Base-by-base conservation (phyloP, 805 yeast species). In the Metschnikowia noctiluminum region DNA sequence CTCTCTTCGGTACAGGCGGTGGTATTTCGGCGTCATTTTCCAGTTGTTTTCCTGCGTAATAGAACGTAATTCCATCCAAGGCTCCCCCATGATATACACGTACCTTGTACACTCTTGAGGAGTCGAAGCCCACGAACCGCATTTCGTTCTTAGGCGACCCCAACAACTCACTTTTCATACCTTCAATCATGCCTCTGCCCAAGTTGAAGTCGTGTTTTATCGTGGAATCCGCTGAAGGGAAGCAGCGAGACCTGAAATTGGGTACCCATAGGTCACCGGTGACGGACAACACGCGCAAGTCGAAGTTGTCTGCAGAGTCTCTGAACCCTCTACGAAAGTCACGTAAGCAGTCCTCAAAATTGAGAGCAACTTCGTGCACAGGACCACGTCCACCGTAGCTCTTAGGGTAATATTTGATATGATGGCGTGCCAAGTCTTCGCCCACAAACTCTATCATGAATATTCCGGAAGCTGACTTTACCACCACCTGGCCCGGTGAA, bases 31-130 rank as follows among this genome's bases (percentile, higher is more conserved):
- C 13, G 8, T n/a, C 31, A 9, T 16, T 26, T 11, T 35, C 55
- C 2, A 16, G 10, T 35, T 28, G 27, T 3, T 39, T 48, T 12
- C 45, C 26, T 0, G 37, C 28, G 11, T 37, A 59, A 53, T 70
- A 71, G 55, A 90, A 75, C 48, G 82, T 80, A 13, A 92, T 58
- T 6, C 98, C 98, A 66, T 91, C 96, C 16, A 94, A 65, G 0
- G 96, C 95, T 21, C 68, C 63, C 2, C 96, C 97, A 55, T 84
- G 81, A 54, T 80, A 85, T 0, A 90, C 77, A 48, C 89, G 75
- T 1, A 90, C 77, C 42, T 72, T 73, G n/a, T 61, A 64, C 2
- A 87, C 69, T 7, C 60, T 57, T 12, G 54, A 53, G 13, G 76
- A 63, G 55, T 73, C 70, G 50, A 74, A 69, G 3, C 55, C 56